Percentiles rank a stretch among this genome's conserved stretches.
These are phyloP conservation scores for Colletotrichum australisinense DNA, from an alignment of 2,329 filamentous ascomycete genomes.

Conservation along the genomic window DNA sequence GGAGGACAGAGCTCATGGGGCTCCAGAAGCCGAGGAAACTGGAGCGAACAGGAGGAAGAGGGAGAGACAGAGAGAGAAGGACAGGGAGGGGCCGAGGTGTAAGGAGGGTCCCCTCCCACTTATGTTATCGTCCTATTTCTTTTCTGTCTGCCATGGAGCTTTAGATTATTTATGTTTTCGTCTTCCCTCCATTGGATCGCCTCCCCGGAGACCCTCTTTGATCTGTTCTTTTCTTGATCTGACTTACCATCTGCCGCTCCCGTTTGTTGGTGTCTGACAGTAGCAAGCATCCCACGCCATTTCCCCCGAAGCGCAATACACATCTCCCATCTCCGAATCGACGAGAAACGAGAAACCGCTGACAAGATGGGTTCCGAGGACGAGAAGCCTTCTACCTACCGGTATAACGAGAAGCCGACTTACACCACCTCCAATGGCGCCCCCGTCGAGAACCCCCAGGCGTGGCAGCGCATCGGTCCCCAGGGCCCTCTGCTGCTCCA, in stretches of 20 bases:
- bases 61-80: slow-evolving; percentile 12
- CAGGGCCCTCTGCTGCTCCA: slow-evolving; percentile 72
- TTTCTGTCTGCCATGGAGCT: slow-evolving; percentile 3
- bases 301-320: background rate
- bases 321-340: background rate
- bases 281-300: background rate
- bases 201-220: slow-evolving; percentile 7
- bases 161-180: slow-evolving; percentile 23
- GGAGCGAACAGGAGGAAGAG: slow-evolving; percentile 14
- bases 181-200: slow-evolving; percentile 7
- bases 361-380: slow-evolving; percentile 53
- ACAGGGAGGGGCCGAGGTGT: slow-evolving; percentile 33
- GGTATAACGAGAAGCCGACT: slow-evolving; percentile 67
- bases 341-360: slow-evolving; percentile 23
- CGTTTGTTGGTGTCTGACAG: slow-evolving; percentile 2
- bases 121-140: slow-evolving; percentile 10
- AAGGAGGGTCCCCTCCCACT: slow-evolving; percentile 14
- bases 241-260: slow-evolving; percentile 20
- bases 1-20: slow-evolving; percentile 4
- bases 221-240: slow-evolving; percentile 10
- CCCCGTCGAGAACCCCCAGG: slow-evolving; percentile 62
- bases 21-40: slow-evolving; percentile 18
- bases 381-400: slow-evolving; percentile 57
- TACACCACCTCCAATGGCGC: slow-evolving; percentile 71
- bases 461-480: slow-evolving; percentile 62